Evolutionary conservation across 139 green algal species (phyloP).

Genomic region (Tetradesmus obliquus): DNA sequence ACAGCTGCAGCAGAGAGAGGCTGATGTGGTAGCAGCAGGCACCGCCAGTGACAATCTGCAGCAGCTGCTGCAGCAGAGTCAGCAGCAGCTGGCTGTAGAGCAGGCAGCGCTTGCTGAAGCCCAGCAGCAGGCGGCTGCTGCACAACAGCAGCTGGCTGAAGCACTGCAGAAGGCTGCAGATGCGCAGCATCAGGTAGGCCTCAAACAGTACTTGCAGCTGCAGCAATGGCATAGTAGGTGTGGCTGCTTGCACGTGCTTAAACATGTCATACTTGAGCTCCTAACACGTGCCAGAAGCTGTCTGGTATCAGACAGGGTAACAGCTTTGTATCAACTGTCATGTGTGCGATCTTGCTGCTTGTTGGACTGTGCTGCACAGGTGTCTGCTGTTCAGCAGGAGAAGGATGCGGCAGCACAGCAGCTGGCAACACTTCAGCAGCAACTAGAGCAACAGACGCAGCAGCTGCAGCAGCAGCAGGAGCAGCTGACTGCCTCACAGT

Average conservation of each 20-base stretch:
- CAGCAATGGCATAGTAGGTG: background rate
- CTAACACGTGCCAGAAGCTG: no score
- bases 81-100: background rate
- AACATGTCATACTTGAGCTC: no score
- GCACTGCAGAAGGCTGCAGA: background rate
- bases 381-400: background rate
- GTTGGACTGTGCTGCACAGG: background rate
- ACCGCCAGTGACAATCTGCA: background rate
- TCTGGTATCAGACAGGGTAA: background rate
- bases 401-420: background rate
- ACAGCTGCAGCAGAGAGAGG: background rate
- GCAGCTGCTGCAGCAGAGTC: slow-evolving; percentile 18
- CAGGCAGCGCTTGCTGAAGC: background rate
- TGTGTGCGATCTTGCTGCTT: background rate
- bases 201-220: background rate
- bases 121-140: background rate
- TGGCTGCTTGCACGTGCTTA: no score
- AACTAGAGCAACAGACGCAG: slow-evolving; percentile 8
- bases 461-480: slow-evolving; percentile 2
- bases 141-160: background rate
- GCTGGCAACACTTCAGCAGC: slow-evolving; percentile 19
- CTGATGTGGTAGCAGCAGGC: background rate
- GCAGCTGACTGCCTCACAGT: background rate
- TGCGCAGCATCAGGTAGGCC: background rate
- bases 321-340: background rate